Evolutionary conservation across 345 rosid species (phyloP).

Genomic region (Lepidium aucheri): DNA sequence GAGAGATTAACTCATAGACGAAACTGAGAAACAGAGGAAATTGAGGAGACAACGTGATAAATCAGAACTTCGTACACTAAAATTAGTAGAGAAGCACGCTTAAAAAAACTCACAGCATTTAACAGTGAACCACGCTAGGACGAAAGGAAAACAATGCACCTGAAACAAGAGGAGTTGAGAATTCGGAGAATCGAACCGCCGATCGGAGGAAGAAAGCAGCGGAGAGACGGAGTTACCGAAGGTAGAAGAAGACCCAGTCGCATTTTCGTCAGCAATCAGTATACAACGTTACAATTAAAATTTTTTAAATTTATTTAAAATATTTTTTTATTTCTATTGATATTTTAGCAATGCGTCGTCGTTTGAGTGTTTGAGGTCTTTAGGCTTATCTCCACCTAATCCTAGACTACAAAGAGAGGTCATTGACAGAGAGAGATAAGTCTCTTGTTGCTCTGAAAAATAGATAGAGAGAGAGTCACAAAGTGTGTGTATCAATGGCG

Average conservation of each 20-base stretch:
- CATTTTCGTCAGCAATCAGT: background rate
- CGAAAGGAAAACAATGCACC: background rate
- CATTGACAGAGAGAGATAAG: constrained; percentile 18
- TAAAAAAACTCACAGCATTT: background rate
- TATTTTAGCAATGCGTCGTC: background rate
- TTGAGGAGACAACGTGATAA: background rate
- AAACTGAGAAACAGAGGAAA: background rate
- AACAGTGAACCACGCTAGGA: background rate
- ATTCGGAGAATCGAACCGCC: background rate
- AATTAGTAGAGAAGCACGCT: background rate
- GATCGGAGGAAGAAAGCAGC: constrained; percentile 10
- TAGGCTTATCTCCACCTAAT: constrained; percentile 23
- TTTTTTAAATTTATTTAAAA: no score
- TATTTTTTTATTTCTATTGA: background rate
- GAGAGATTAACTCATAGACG: background rate
- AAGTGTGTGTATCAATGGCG: constrained; percentile 42
- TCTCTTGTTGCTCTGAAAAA: background rate
- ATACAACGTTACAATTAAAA: background rate
- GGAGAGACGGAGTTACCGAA: constrained; percentile 21
- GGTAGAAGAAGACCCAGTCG: constrained; percentile 2
- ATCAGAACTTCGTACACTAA: background rate
- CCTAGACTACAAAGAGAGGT: constrained; percentile 10
- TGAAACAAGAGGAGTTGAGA: background rate
- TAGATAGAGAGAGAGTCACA: background rate
- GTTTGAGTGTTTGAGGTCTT: background rate